Evolutionary conservation across 106 monocot genomes (phyloP).

Genomic region (Gastrodia elata): DNA sequence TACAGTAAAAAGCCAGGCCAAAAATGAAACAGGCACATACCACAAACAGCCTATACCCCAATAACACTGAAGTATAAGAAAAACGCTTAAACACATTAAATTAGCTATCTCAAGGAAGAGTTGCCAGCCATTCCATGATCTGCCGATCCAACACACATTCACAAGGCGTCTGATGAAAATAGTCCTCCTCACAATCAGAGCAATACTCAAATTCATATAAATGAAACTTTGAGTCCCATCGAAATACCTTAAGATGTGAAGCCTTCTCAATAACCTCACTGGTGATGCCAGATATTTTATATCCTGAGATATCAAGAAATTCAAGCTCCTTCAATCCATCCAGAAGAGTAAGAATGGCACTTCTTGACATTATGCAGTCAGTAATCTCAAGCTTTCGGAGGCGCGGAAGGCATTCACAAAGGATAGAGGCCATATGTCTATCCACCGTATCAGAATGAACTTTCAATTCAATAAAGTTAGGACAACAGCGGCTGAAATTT

Average conservation of each 20-base stretch:
- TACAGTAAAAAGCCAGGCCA: not conserved
- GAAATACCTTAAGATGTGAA: slow-evolving; percentile 46
- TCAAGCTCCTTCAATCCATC: slow-evolving; percentile 48
- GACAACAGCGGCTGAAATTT: slow-evolving; percentile 21
- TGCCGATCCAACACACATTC: slow-evolving; percentile 16
- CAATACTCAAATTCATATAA: slow-evolving; percentile 29
- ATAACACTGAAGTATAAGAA: not conserved
- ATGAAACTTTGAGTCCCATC: slow-evolving; percentile 32
- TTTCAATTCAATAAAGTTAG: slow-evolving; percentile 25
- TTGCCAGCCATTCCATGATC: slow-evolving; percentile 25
- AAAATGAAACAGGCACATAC: not conserved
- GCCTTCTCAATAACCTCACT: slow-evolving; percentile 44
- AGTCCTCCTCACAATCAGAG: slow-evolving; percentile 21
- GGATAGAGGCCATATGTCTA: slow-evolving; percentile 21
- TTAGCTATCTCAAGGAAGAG: slow-evolving; percentile 8
- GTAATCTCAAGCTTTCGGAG: slow-evolving; percentile 42
- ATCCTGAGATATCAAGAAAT: slow-evolving; percentile 60
- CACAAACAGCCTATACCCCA: not conserved
- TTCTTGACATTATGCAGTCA: slow-evolving; percentile 16
- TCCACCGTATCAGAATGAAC: slow-evolving; percentile 30
- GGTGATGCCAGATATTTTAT: slow-evolving; percentile 27
- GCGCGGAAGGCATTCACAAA: slow-evolving; percentile 36
- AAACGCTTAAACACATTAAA: not conserved
- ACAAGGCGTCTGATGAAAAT: slow-evolving; percentile 7
- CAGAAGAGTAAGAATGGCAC: slow-evolving; percentile 31